A percentile compares a stretch with the other conserved stretches of the same genome.
Conservation (phyloP, 2,329 filamentous ascomycete genomes). For the Pestalotiopsis sp. region DNA sequence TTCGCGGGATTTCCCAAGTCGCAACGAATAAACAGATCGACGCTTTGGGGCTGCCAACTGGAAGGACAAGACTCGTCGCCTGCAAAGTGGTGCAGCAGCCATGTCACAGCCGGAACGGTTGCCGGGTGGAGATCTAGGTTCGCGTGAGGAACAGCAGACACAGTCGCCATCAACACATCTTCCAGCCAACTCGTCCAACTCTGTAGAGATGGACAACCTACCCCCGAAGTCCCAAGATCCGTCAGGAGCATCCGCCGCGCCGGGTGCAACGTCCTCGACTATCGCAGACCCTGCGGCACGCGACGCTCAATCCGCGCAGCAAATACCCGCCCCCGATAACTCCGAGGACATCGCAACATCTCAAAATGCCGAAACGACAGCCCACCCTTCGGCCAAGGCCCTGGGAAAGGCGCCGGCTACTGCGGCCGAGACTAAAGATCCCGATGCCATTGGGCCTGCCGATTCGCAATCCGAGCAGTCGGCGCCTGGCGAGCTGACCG, state of each 20-base stretch:
- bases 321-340: not conserved
- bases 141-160: constrained; percentile 5
- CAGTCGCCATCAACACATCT: constrained; percentile 5
- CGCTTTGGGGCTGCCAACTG: not conserved
- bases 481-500: constrained; percentile 40
- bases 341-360: not conserved
- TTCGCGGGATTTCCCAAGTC: not conserved
- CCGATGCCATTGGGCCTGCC: constrained; percentile 14
- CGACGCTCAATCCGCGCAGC: not conserved
- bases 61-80: not conserved
- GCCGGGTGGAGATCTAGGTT: constrained; percentile 13
- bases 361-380: not conserved
- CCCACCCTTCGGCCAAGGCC: constrained; percentile 10
- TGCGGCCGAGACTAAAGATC: constrained; percentile 5
- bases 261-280: not conserved
- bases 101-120: constrained; percentile 12
- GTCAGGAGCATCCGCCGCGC: not conserved
- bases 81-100: not conserved
- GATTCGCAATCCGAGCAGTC: constrained; percentile 15
- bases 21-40: not conserved
- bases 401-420: constrained; percentile 13
- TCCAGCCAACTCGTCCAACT: not conserved
- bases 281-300: not conserved
- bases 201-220: constrained; percentile 13
- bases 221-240: constrained; percentile 4